Conservation (phyloP, 1,284 basidiomycete genomes). For the Microbotryum intermedium region DNA sequence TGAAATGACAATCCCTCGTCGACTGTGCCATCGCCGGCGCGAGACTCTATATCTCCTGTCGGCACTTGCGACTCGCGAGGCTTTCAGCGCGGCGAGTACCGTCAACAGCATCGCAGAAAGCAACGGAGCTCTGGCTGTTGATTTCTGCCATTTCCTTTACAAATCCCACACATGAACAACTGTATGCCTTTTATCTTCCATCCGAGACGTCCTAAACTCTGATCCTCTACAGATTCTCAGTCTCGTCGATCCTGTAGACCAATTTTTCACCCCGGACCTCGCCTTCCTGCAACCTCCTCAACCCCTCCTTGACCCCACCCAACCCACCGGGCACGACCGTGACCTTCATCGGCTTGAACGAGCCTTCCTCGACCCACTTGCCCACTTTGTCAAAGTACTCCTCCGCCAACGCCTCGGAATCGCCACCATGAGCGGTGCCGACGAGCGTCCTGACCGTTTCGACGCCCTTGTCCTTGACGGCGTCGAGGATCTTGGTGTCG, state of each 20-base stretch:
- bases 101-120: too few species aligned
- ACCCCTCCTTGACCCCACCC: conserved; percentile 34
- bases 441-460: conserved; percentile 18
- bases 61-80: too few species aligned
- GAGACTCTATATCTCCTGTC: too few species aligned
- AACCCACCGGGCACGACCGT: conserved; percentile 35
- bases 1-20: too few species aligned
- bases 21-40: too few species aligned
- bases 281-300: conserved; percentile 31
- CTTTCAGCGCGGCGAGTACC: too few species aligned
- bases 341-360: conserved; percentile 31
- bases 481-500: conserved; percentile 10
- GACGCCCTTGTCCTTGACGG: conserved; percentile 9
- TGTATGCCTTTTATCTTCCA: too few species aligned
- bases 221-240: conserved; percentile 8
- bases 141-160: too few species aligned
- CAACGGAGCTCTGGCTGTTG: too few species aligned
- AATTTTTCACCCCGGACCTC: conserved; percentile 38
- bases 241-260: conserved; percentile 38
- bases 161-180: too few species aligned
- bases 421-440: conserved; percentile 14
- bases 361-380: conserved; percentile 32
- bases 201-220: too few species aligned
- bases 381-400: conserved; percentile 32
- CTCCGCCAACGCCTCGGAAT: conserved; percentile 26